phyloP scores from a whole-genome alignment of 1,139 yeast genomes.

The Magnusiomyces paraingens region DNA sequence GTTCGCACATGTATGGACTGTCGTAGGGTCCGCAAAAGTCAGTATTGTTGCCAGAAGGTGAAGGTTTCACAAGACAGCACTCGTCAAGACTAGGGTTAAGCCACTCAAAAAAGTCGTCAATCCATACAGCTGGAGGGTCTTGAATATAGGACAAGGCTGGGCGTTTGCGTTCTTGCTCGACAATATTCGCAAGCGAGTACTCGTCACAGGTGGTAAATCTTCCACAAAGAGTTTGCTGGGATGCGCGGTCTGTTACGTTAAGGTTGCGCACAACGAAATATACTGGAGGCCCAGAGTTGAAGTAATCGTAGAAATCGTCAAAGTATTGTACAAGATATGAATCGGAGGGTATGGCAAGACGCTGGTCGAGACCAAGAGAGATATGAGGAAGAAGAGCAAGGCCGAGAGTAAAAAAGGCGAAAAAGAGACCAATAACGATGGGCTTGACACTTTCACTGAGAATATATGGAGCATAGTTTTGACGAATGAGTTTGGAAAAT shows the following conservation, averaged over 20 bases:
- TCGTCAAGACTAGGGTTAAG: conserved; percentile 79
- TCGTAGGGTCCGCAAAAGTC: conserved; percentile 63
- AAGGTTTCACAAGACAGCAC: conserved; percentile 55
- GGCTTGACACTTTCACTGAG: conserved; percentile 44
- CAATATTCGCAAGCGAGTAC: conserved; percentile 69
- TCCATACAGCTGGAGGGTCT: conserved; percentile 87
- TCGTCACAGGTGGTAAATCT: conserved; percentile 78
- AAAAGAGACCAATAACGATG: conserved; percentile 47
- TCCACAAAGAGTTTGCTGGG: conserved; percentile 78
- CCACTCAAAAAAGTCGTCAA: conserved; percentile 85
- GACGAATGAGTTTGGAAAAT: conserved; percentile 38
- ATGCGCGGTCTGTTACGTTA: conserved; percentile 52
- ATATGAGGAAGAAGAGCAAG: conserved; percentile 62
- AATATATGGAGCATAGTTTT: conserved; percentile 52
- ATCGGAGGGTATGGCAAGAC: conserved; percentile 75
- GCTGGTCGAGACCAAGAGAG: conserved; percentile 78
- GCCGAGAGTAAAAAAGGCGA: conserved; percentile 60
- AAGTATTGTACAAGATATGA: conserved; percentile 79
- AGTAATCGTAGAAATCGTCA: conserved; percentile 61
- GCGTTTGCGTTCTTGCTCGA: conserved; percentile 79
- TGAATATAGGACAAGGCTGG: conserved; percentile 56
- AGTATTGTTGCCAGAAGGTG: conserved; percentile 24
- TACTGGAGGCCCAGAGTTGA: conserved; percentile 88
- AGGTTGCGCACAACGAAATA: conserved; percentile 68
- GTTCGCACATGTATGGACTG: conserved; percentile 65